Evolutionary conservation across 1,284 basidiomycete genomes (phyloP).

Genomic region (Exsudoporus floridanus): DNA sequence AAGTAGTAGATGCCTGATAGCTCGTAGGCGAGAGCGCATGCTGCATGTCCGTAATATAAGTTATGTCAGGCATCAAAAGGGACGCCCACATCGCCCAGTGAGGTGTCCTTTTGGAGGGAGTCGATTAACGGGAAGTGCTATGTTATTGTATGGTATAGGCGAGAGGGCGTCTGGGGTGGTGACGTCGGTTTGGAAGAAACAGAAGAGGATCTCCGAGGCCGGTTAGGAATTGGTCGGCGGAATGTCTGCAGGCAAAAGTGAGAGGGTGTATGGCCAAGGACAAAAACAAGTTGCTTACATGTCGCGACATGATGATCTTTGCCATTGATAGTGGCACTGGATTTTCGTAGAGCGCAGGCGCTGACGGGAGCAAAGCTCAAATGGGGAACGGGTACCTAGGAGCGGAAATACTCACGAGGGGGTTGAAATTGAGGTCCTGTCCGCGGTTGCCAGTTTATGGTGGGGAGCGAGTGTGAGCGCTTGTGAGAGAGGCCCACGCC

Average conservation of each 20-base stretch:
- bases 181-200: constrained; percentile 19
- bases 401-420: constrained; percentile 26
- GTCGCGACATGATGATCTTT: constrained; percentile 36
- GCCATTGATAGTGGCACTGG: constrained; percentile 36
- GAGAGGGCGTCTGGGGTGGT: constrained; percentile 35
- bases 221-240: constrained; percentile 33
- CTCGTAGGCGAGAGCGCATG: constrained; percentile 19
- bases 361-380: constrained; percentile 11
- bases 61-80: constrained; percentile 17
- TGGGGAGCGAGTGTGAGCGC: constrained; percentile 12
- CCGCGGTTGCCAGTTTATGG: constrained; percentile 26
- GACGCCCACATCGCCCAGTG: constrained; percentile 6
- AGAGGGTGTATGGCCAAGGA: not conserved
- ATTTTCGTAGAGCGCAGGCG: constrained; percentile 35
- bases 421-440: constrained; percentile 32
- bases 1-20: constrained; percentile 16
- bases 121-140: constrained; percentile 21
- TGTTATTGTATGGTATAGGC: constrained; percentile 37
- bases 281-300: constrained; percentile 21
- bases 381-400: not conserved
- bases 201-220: constrained; percentile 28
- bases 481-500: constrained; percentile 9
- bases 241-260: constrained; percentile 25
- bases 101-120: constrained; percentile 18
- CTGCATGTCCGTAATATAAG: constrained; percentile 32